Base-by-base conservation (phyloP, 106 monocot genomes). In the Dactylorhiza incarnata region DNA sequence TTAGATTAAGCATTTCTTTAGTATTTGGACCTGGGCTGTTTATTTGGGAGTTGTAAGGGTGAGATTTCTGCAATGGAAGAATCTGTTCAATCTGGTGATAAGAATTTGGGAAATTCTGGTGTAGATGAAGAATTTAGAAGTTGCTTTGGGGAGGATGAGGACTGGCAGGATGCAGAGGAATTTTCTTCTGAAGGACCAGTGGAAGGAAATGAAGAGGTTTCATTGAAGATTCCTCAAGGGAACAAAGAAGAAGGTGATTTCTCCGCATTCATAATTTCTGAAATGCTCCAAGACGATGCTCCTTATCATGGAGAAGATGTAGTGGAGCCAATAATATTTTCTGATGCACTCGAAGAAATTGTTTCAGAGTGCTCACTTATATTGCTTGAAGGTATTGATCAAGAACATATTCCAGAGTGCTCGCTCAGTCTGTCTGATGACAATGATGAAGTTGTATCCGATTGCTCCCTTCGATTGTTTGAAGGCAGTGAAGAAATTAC, bases 81-180 rank as follows among this genome's bases (percentile, higher is more conserved):
- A 23, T 26, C 50, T 10, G 45, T 37, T 6, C 17, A 9, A 66
- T 71, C 20, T 49, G 82, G 24, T 22, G 82, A 76, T 62, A 73
- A 67, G 22, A n/a, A 50, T 23, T 44, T 78, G 49, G 80, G 77
- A 46, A 80, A 68, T 76, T 81, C 63, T 5, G 87, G 88, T 72
- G 76, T 50, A 1, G 95, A 87, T 53, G 94, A 94, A 20, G 95
- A 95, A 58, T 92, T 95, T 76, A 56, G 79, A 24, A 95, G 95
- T 63, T 92, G 92, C 51, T 83, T 87, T 74, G 87, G 73, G 9
- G 95, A 92, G 22, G 89, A 95, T 43, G 95, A 92, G 14, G 92
- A 84, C 56, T 93, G 90, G 93, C 70, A 90, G 61, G 95, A 95
- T 44, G 72, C 84, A 8, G 84, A 87, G 62, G 90, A 89, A 49